Evolutionary conservation across 1,139 yeast genomes (phyloP), one percentile per base, ranked within the genome.

Genomic region (Tardiomyces blankii): DNA sequence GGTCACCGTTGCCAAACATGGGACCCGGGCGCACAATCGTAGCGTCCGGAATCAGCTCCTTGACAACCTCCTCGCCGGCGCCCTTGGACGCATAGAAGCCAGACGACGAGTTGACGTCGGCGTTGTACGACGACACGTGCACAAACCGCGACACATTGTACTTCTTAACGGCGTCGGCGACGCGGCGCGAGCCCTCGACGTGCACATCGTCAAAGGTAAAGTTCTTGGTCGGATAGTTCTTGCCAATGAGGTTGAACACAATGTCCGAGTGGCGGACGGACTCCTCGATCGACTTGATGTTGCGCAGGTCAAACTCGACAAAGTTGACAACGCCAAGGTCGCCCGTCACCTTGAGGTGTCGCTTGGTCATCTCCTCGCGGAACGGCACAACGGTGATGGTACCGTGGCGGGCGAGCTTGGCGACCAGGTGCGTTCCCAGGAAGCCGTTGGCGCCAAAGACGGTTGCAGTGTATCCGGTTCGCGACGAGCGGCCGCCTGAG

Each of bases 381-480:
- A 62, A 85, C 19, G 95, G 95, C 6, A 78, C 82, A 47, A 84
- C 77, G 11, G 85, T 80, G 50, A 74, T 67, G 35, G 94, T 86
- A 54, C 95, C 95, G 62, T 83, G 89, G 60, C 80, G 74, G 51
- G 89, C 94, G 57, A 86, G 70, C 59, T 81, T 83, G 40, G 91
- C 70, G 14, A 78, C 74, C 52, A 86, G 65, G 56, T 82, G 77
- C 47, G 88, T 77, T 38, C 95, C 95, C 50, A 86, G 69, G 64
- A 82, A 80, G 1, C 95, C 95, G 45, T 79, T 68, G 33, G 85
- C 88, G 12, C 95, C 95, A 59, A 86, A 86, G 2, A 86, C 91
- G 6, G 95, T 85, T 27, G 91, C 95, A 6, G 91, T 84, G 67
- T 80, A 84, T 2, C 95, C 95, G n/a, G 91, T 81, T 69, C 94